Evolutionary conservation across 768 basidiomycete species (phyloP).

Genomic region (Neoboletus brunneissimus): DNA sequence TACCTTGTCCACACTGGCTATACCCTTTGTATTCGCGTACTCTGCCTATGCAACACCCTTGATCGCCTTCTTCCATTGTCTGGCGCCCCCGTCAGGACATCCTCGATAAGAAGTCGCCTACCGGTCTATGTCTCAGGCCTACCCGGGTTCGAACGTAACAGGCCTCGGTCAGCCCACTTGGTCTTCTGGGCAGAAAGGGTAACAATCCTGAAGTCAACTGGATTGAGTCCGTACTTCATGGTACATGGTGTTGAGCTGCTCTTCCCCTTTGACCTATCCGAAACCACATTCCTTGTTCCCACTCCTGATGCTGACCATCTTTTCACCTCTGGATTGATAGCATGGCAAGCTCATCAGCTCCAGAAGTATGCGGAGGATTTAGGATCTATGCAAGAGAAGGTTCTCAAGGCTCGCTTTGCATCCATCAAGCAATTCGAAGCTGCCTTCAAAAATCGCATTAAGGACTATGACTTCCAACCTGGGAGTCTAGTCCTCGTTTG

Average conservation of each 20-base stretch:
- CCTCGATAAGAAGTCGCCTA: too few species aligned
- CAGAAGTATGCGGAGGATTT: neutral
- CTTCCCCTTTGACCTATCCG: neutral
- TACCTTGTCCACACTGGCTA: too few species aligned
- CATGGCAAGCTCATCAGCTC: too few species aligned
- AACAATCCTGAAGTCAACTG: neutral
- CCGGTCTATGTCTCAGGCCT: too few species aligned
- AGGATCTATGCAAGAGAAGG: accelerated
- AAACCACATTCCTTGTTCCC: too few species aligned
- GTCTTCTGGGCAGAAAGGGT: neutral
- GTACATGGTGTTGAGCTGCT: neutral
- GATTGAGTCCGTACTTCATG: neutral
- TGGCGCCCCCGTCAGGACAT: too few species aligned
- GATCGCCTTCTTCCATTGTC: too few species aligned
- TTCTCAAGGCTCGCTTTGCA: accelerated
- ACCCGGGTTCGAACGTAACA: too few species aligned
- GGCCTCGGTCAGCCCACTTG: neutral
- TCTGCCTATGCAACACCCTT: too few species aligned
- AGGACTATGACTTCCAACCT: accelerated
- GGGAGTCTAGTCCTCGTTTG: neutral
- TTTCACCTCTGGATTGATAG: too few species aligned
- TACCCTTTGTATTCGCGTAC: too few species aligned
- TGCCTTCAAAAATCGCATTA: neutral
- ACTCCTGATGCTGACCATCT: too few species aligned
- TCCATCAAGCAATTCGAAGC: neutral